Percentiles rank a stretch among this genome's conserved stretches.
These are phyloP conservation scores for Penicillium daleae DNA, from an alignment of 495 filamentous ascomycete genomes.

Conservation along the genomic window DNA sequence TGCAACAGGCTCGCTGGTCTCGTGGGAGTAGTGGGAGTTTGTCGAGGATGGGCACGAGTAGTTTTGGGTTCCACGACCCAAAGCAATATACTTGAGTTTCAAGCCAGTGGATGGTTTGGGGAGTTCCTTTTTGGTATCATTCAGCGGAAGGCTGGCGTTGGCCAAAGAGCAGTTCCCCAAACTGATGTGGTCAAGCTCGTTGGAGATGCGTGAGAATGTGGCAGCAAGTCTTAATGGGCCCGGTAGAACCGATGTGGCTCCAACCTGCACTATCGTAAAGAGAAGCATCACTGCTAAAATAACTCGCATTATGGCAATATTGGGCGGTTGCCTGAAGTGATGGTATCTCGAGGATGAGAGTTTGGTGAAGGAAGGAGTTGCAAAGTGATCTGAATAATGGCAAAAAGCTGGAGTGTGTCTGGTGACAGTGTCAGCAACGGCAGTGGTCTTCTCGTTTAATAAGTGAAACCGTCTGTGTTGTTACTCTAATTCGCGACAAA, in stretches of 20 bases:
- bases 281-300: background rate
- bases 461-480: conserved; percentile 4
- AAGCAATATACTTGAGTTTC: conserved; percentile 61
- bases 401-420: background rate
- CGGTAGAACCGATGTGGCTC: conserved; percentile 12
- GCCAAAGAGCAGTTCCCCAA: conserved; percentile 37
- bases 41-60: conserved; percentile 63
- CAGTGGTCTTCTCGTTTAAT: background rate
- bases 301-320: background rate
- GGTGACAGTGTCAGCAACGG: background rate
- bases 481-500: background rate
- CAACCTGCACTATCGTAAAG: background rate
- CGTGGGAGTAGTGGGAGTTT: conserved; percentile 8
- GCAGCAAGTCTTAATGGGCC: conserved; percentile 23
- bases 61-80: conserved; percentile 79
- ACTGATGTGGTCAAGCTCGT: conserved; percentile 26
- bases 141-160: conserved; percentile 24
- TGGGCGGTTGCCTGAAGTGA: background rate
- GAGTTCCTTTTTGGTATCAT: conserved; percentile 37
- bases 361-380: background rate
- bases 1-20: conserved; percentile 36
- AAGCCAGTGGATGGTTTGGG: conserved; percentile 48
- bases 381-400: background rate
- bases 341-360: background rate
- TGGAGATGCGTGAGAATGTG: conserved; percentile 27